These are phyloP conservation scores for Boletales sp. DNA, from an alignment of 768 basidiomycete species.

Conservation along the genomic window DNA sequence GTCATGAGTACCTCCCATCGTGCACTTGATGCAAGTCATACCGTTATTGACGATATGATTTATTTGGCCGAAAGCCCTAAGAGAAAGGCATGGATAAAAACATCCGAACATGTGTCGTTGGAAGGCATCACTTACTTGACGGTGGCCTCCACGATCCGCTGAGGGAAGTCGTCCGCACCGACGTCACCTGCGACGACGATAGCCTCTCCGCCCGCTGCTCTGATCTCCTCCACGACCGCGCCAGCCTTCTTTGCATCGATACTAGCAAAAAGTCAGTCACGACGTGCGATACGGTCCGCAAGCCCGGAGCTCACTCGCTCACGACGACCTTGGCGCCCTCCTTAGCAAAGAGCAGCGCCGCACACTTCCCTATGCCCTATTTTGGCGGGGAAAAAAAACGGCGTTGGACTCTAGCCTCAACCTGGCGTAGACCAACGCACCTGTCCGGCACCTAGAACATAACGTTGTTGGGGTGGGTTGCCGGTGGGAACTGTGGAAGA, in stretches of 20 bases:
- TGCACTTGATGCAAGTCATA: conserved; percentile 19
- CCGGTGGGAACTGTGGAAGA: not conserved
- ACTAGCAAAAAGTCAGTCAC: conserved; percentile 34
- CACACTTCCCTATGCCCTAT: conserved; percentile 75
- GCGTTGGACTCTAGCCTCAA: not conserved
- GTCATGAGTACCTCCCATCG: not conserved
- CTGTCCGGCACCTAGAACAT: conserved; percentile 67
- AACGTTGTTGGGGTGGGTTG: not conserved
- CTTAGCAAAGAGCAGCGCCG: conserved; percentile 73
- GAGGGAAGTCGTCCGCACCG: conserved; percentile 77
- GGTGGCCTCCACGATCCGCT: conserved; percentile 72
- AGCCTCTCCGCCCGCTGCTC: conserved; percentile 65
- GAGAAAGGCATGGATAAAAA: not conserved
- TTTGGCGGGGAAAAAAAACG: not conserved
- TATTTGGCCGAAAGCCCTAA: conserved; percentile 75
- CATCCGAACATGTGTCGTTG: not conserved
- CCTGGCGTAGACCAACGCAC: conserved; percentile 30
- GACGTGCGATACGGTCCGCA: not conserved
- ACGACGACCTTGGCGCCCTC: conserved; percentile 87
- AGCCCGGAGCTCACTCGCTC: conserved; percentile 54
- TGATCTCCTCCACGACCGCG: conserved; percentile 69
- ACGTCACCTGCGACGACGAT: conserved; percentile 79
- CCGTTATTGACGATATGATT: conserved; percentile 87
- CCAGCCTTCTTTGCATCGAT: conserved; percentile 70
- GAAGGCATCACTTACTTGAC: conserved; percentile 56